Conservation (phyloP, 495 filamentous ascomycete species). For the Letharia columbiana region DNA sequence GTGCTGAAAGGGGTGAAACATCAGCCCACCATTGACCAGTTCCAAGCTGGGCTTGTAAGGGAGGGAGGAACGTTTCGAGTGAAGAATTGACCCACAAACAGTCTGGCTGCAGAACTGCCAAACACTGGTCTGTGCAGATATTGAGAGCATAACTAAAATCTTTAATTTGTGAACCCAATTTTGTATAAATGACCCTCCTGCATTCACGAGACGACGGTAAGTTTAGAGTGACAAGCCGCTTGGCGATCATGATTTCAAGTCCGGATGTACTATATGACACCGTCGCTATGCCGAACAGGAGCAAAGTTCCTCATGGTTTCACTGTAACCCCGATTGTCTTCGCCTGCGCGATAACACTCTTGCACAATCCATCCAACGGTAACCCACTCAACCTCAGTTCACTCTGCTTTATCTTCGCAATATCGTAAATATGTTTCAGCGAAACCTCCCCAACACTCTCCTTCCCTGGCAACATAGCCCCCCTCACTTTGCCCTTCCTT, state of each 20-base stretch:
- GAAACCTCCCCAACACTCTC: conserved; percentile 73
- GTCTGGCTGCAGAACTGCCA: background rate
- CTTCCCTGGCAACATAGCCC: conserved; percentile 67
- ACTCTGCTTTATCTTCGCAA: conserved; percentile 88
- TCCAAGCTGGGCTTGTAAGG: conserved; percentile 13
- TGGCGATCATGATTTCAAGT: background rate
- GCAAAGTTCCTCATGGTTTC: conserved; percentile 44
- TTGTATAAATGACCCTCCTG: background rate
- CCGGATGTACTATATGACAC: background rate
- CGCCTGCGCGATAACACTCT: conserved; percentile 77
- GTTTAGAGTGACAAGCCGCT: background rate
- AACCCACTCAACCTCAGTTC: conserved; percentile 77
- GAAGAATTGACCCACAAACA: background rate
- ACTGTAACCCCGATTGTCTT: conserved; percentile 82
- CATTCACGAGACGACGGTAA: background rate
- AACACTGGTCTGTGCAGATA: background rate
- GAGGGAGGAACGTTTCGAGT: conserved; percentile 19
- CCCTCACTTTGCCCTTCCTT: conserved; percentile 69
- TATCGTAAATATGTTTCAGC: conserved; percentile 96
- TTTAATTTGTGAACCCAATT: background rate
- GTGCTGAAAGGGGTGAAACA: conserved; percentile 20
- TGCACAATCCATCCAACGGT: conserved; percentile 70
- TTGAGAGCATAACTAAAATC: background rate
- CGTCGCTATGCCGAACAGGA: conserved; percentile 11
- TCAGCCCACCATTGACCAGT: conserved; percentile 21